These are phyloP conservation scores for Aethionema arabicum DNA, from an alignment of 345 rosid genomes.

Conservation along the genomic window DNA sequence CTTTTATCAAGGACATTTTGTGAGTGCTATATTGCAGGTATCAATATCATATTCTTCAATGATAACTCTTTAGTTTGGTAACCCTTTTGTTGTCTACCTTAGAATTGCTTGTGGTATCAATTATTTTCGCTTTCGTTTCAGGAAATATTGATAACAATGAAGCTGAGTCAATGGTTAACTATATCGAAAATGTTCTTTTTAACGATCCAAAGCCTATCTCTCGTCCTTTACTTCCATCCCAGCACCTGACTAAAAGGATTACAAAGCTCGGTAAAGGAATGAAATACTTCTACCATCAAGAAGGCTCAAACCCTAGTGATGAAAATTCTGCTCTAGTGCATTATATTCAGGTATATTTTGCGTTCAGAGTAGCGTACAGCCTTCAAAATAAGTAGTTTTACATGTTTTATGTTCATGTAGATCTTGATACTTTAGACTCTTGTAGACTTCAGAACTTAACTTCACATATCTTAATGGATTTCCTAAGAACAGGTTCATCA, in stretches of 20 bases:
- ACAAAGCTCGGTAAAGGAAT: constrained; percentile 57
- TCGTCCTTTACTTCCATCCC: constrained; percentile 69
- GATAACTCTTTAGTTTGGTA: too few species aligned
- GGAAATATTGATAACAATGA: constrained; percentile 68
- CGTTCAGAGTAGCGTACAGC: too few species aligned
- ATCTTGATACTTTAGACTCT: too few species aligned
- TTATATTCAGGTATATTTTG: constrained; percentile 73
- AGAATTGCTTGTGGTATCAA: constrained; percentile 12
- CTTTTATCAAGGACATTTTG: constrained; percentile 72
- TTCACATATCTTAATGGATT: too few species aligned
- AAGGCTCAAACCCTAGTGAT: constrained; percentile 72
- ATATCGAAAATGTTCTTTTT: constrained; percentile 60
- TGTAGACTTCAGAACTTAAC: too few species aligned
- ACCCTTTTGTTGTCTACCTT: constrained; percentile 43
- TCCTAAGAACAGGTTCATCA: constrained; percentile 55
- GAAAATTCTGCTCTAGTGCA: constrained; percentile 82
- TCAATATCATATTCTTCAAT: constrained; percentile 25
- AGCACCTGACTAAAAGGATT: constrained; percentile 60
- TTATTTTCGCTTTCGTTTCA: constrained; percentile 28
- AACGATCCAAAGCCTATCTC: constrained; percentile 56
- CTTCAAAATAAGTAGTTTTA: too few species aligned
- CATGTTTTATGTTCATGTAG: constrained; percentile 8
- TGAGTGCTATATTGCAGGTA: constrained; percentile 71
- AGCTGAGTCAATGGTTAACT: constrained; percentile 61
- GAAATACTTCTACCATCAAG: constrained; percentile 50